Evolutionary conservation across 352 stramenopile genomes (phyloP).

Genomic region (Thraustochytrium striatum): DNA sequence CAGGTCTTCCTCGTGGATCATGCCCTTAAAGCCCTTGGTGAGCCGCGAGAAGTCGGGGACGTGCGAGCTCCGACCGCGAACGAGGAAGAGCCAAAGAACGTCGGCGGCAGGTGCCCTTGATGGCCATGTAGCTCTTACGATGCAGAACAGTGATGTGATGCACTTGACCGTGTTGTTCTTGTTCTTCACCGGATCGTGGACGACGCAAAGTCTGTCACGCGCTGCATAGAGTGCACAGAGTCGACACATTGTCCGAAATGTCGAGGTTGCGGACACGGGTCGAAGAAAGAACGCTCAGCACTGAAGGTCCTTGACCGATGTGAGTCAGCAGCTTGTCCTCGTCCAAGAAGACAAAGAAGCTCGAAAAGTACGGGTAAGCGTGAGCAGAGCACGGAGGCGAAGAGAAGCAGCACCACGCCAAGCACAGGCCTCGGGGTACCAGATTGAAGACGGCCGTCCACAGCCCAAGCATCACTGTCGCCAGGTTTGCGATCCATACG

Average conservation of each 20-base stretch:
- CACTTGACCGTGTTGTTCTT: constrained; percentile 26
- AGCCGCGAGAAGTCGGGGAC: constrained; percentile 4
- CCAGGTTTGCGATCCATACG: constrained; percentile 11
- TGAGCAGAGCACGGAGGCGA: constrained; percentile 19
- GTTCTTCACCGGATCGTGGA: constrained; percentile 31
- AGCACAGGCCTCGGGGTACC: neutral
- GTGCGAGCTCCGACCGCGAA: neutral
- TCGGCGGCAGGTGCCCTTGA: neutral
- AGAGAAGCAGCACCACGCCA: neutral
- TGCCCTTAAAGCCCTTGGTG: neutral
- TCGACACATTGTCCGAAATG: neutral
- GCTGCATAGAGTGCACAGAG: constrained; percentile 6
- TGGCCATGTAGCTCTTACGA: constrained; percentile 13
- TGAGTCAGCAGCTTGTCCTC: constrained; percentile 33
- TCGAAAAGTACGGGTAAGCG: constrained; percentile 46
- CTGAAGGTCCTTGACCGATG: neutral
- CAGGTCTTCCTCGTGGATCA: constrained; percentile 19
- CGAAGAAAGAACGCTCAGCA: neutral
- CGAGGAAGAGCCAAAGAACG: constrained; percentile 4
- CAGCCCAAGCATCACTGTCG: neutral
- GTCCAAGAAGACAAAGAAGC: constrained; percentile 43
- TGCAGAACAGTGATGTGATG: constrained; percentile 7
- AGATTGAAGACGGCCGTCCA: neutral
- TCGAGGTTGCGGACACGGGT: neutral
- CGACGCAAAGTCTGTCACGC: constrained; percentile 31